Percentiles rank a stretch among this genome's conserved stretches.
Conservation (phyloP, 225 moss, liverwort and hornwort genomes). For the Rhytidiadelphus loreus region DNA sequence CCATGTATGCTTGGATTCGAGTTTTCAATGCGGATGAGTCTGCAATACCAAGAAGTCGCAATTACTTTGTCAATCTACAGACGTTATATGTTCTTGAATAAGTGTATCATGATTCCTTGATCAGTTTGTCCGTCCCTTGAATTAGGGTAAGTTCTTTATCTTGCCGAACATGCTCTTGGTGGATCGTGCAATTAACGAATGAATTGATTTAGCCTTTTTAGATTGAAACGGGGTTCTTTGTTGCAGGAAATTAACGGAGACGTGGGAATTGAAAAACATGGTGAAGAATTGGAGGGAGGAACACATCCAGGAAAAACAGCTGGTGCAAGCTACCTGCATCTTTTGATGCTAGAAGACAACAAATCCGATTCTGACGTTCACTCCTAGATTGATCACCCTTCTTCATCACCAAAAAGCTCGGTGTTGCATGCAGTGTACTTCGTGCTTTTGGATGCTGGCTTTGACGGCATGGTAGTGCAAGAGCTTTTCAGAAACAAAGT, state of each 20-base stretch:
- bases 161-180: background rate
- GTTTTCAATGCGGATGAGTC: background rate
- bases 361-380: background rate
- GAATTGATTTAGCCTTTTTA: background rate
- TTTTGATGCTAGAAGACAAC: background rate
- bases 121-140: background rate
- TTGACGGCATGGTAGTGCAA: background rate
- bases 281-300: background rate
- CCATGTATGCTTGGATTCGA: background rate
- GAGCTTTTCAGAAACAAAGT: background rate
- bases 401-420: slow-evolving; percentile 2
- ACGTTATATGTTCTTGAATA: background rate
- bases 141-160: background rate
- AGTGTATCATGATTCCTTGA: background rate
- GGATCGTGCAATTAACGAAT: background rate
- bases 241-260: background rate
- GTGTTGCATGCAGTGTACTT: slow-evolving; percentile 11
- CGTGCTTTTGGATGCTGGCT: slow-evolving; percentile 8
- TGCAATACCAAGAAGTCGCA: background rate
- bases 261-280: background rate
- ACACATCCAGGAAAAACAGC: background rate
- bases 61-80: no score
- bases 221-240: background rate
- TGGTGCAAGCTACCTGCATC: background rate
- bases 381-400: background rate